Conservation (phyloP, 1,139 yeast genomes). For the Scheffersomyces quercinus region DNA sequence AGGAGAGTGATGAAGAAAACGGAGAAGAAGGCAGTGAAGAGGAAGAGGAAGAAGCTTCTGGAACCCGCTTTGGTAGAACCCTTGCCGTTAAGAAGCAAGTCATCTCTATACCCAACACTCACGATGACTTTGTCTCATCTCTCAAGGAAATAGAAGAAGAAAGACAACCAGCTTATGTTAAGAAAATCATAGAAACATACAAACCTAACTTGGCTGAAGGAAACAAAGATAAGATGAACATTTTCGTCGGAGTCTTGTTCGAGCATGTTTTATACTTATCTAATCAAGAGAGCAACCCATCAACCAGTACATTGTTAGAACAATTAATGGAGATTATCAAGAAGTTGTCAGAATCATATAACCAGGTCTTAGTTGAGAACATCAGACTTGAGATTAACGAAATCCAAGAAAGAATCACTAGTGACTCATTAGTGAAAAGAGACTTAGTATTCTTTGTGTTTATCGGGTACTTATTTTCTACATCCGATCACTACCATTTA, state of each 20-base stretch:
- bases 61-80: constrained; percentile 9
- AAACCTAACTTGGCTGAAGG: constrained; percentile 82
- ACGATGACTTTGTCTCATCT: constrained; percentile 47
- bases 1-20: constrained; percentile 18
- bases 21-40: constrained; percentile 15
- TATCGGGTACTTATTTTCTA: constrained; percentile 79
- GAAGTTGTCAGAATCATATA: constrained; percentile 64
- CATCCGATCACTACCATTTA: constrained; percentile 94
- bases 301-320: constrained; percentile 26
- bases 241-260: constrained; percentile 64
- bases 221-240: constrained; percentile 72
- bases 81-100: constrained; percentile 10
- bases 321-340: constrained; percentile 53
- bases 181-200: constrained; percentile 57
- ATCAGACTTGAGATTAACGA: constrained; percentile 34
- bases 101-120: constrained; percentile 56
- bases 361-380: constrained; percentile 57
- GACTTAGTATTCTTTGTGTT: constrained; percentile 70
- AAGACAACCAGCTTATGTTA: constrained; percentile 51
- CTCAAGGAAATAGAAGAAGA: constrained; percentile 37
- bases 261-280: constrained; percentile 60
- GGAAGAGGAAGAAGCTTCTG: constrained; percentile 15
- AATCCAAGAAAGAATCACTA: constrained; percentile 50
- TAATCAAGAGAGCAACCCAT: constrained; percentile 23
- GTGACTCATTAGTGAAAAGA: constrained; percentile 23